Conservation (phyloP, 352 stramenopile species). For the Globisporangium spinosum region DNA sequence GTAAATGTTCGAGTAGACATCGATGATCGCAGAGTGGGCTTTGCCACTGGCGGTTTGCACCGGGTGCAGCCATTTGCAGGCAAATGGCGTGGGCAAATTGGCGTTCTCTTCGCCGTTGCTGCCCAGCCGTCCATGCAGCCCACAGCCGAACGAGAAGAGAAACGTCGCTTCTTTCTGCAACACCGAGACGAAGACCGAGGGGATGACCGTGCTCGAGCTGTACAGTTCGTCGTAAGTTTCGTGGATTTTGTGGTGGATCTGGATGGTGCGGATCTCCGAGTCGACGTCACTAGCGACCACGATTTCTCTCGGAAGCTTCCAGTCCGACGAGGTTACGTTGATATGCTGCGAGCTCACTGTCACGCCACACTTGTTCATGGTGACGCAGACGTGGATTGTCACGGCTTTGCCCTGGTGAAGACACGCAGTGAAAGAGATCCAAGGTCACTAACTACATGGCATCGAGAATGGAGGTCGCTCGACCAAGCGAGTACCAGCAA, state of each 20-base stretch:
- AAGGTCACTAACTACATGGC: neutral
- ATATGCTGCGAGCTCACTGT: slow-evolving; percentile 41
- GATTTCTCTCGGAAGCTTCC: slow-evolving; percentile 45
- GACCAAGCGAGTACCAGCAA: neutral
- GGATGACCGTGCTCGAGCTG: slow-evolving; percentile 39
- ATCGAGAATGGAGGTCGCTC: neutral
- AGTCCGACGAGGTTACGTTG: slow-evolving; percentile 52
- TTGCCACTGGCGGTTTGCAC: slow-evolving; percentile 66
- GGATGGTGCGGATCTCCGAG: slow-evolving; percentile 55
- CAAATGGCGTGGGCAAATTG: slow-evolving; percentile 47
- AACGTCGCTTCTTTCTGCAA: slow-evolving; percentile 71
- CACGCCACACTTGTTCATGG: slow-evolving; percentile 64
- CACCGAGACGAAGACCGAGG: slow-evolving; percentile 66
- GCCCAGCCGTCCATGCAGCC: slow-evolving; percentile 48
- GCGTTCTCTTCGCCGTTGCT: slow-evolving; percentile 44
- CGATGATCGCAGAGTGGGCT: slow-evolving; percentile 64
- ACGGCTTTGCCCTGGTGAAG: slow-evolving; percentile 38
- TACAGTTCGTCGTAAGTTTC: slow-evolving; percentile 50
- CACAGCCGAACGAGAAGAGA: slow-evolving; percentile 66
- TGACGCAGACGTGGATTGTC: slow-evolving; percentile 57
- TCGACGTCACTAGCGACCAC: slow-evolving; percentile 36
- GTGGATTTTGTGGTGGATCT: slow-evolving; percentile 73
- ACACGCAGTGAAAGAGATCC: too few species aligned
- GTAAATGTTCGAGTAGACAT: slow-evolving; percentile 74
- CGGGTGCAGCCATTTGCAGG: slow-evolving; percentile 61